These are phyloP conservation scores for Polygonum aviculare DNA, from an alignment of 148 eudicot species.

Conservation along the genomic window DNA sequence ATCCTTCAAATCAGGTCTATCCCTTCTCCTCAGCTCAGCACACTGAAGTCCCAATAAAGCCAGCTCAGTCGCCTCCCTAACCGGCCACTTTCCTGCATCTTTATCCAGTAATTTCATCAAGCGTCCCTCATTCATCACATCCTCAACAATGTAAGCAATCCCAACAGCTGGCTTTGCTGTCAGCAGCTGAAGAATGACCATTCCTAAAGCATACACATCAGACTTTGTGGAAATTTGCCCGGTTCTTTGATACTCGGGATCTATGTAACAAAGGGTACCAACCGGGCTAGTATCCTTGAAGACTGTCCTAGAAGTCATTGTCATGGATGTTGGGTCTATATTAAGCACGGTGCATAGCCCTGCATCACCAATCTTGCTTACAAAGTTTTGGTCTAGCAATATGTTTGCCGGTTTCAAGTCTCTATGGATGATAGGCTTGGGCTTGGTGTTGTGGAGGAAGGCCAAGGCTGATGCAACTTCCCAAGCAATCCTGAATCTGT, in stretches of 20 bases:
- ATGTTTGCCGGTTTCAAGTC: conserved; percentile 85
- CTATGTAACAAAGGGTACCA: conserved; percentile 82
- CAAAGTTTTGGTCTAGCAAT: conserved; percentile 64
- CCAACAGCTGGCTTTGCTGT: conserved; percentile 65
- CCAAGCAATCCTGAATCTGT: conserved; percentile 70
- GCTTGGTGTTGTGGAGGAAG: conserved; percentile 70
- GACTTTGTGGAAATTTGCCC: conserved; percentile 52
- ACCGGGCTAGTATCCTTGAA: conserved; percentile 65
- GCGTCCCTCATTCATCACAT: conserved; percentile 39
- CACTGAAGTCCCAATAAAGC: conserved; percentile 61
- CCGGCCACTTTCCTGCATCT: conserved; percentile 77
- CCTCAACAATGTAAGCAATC: conserved; percentile 46
- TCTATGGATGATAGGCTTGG: conserved; percentile 67
- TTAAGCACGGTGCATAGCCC: conserved; percentile 67
- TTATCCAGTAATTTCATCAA: conserved; percentile 46
- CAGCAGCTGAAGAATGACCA: conserved; percentile 63
- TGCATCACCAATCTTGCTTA: conserved; percentile 92
- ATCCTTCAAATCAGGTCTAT: conserved; percentile 57
- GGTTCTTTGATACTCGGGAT: conserved; percentile 82
- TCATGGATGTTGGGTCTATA: conserved; percentile 22
- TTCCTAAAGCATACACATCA: conserved; percentile 82
- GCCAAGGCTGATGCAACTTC: conserved; percentile 86
- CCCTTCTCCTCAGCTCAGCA: conserved; percentile 61
- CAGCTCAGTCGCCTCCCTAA: conserved; percentile 61
- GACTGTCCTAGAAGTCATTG: conserved; percentile 25